phyloP scores from a whole-genome alignment of 2,329 filamentous ascomycete species.

The Calonectria honghensis region DNA sequence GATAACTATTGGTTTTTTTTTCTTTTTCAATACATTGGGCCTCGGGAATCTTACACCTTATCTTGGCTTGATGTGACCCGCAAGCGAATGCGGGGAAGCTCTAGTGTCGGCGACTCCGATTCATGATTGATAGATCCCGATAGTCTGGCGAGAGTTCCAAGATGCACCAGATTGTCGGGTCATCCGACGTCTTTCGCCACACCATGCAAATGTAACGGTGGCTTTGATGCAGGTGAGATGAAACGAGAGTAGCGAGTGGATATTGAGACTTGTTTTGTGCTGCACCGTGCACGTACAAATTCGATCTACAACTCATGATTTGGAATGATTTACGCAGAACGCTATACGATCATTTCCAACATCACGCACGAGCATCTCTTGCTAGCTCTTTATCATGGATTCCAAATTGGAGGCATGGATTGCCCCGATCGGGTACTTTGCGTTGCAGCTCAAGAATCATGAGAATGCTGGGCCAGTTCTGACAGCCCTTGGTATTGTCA shows the following conservation, averaged over 20 bases:
- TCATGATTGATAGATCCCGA: neutral
- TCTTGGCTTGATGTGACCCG: neutral
- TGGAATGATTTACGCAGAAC: neutral
- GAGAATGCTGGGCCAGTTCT: conserved; percentile 11
- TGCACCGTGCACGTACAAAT: conserved; percentile 10
- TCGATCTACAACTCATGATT: neutral
- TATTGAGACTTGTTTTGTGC: neutral
- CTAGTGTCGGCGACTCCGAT: neutral
- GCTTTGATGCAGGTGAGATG: conserved; percentile 2
- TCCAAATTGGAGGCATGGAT: conserved; percentile 11
- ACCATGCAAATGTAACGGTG: too few relatives aligned
- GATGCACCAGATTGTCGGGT: neutral
- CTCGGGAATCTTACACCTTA: conserved; percentile 17
- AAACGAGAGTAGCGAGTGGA: neutral
- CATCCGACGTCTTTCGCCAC: conserved; percentile 6
- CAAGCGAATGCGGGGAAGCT: neutral
- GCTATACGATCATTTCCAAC: too few relatives aligned
- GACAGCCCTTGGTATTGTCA: conserved; percentile 3
- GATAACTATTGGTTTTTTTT: neutral
- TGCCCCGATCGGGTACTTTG: neutral
- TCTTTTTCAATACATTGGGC: neutral
- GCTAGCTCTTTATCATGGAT: conserved; percentile 7
- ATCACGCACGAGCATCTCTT: neutral
- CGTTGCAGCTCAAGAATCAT: conserved; percentile 9
- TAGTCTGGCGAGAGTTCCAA: neutral